Evolutionary conservation across 179 eudicot species (phyloP), one percentile per base, ranked within the genome.

Genomic region (Drosera spatulata): DNA sequence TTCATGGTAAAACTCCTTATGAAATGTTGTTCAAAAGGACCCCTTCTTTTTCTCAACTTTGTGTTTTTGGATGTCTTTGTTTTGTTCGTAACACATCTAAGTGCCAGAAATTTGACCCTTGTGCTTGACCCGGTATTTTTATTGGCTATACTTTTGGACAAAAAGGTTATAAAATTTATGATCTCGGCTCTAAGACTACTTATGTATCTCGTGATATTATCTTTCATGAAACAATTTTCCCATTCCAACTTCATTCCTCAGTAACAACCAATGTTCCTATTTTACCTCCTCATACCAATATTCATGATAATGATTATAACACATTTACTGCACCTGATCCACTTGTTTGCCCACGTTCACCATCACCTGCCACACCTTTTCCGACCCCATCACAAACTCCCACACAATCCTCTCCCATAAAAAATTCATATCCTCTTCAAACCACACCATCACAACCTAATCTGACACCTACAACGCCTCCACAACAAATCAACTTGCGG

Each of bases 151-250:
- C 55, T 7, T 12, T 5, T 52, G 10, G 5, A 2, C 14, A 52
- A 52, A 44, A 59, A 40, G 51, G 40, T 4, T 59, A 46, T 12
- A 59, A 59, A 59, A 41, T 59, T n/a, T 59, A 13, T 22, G 62
- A 59, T 46, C 33, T 59, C 10, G 47, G 4, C 3, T 44, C 37
- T 33, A 43, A 59, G 22, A 59, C 13, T 10, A 37, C 14, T 59
- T 59, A 41, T 40, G 46, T 40, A n/a, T 43, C 51, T 3, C 52
- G 53, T 11, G 41, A 59, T 59, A 41, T 59, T 10, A 59, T 7
- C 43, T 59, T 59, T 13, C 11, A 43, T 1, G 52, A 59, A 45
- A 45, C 13, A 44, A 59, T 59, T 13, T 59, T 59, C 46, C 51
- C 62, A n/a, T 22, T 59, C 13, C 22, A 49, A 51, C 14, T 12